These are phyloP conservation scores for Aureobasidium sp. DNA, from an alignment of 2,329 filamentous ascomycete genomes.

Conservation along the genomic window DNA sequence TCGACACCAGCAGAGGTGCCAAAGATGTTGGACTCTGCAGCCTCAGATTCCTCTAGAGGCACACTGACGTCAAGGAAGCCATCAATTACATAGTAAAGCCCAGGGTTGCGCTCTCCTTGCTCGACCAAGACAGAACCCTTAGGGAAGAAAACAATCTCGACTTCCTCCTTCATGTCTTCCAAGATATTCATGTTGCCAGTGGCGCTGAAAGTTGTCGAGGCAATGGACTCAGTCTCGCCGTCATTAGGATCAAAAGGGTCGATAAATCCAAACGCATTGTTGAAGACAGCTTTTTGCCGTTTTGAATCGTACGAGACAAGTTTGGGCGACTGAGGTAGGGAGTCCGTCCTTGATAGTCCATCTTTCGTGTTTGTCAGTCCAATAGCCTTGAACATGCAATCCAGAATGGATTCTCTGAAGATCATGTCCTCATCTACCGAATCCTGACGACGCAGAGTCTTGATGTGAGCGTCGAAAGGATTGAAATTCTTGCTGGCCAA, in stretches of 20 bases:
- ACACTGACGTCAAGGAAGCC: constrained; percentile 93
- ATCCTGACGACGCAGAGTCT: constrained; percentile 62
- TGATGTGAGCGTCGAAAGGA: constrained; percentile 30
- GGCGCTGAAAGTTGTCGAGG: constrained; percentile 42
- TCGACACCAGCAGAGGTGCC: constrained; percentile 34
- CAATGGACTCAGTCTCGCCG: constrained; percentile 79
- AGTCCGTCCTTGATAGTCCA: constrained; percentile 60
- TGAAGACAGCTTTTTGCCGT: constrained; percentile 71
- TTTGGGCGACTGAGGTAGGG: constrained; percentile 77
- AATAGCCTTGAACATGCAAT: constrained; percentile 93
- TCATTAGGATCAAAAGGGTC: constrained; percentile 76
- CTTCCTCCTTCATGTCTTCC: constrained; percentile 80
- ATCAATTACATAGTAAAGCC: constrained; percentile 94
- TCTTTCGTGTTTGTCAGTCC: constrained; percentile 67
- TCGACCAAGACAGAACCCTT: constrained; percentile 92
- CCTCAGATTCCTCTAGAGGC: constrained; percentile 58
- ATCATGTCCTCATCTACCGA: constrained; percentile 80
- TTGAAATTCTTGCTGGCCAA: constrained; percentile 38
- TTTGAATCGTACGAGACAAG: constrained; percentile 77
- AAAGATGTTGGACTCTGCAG: constrained; percentile 35
- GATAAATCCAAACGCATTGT: constrained; percentile 86
- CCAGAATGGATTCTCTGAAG: constrained; percentile 82
- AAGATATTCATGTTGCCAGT: constrained; percentile 59
- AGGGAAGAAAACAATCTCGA: constrained; percentile 96
- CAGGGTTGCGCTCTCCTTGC: constrained; percentile 93